These are phyloP conservation scores for Phanerochaete carnosa DNA, from an alignment of 768 basidiomycete species.

Conservation along the genomic window DNA sequence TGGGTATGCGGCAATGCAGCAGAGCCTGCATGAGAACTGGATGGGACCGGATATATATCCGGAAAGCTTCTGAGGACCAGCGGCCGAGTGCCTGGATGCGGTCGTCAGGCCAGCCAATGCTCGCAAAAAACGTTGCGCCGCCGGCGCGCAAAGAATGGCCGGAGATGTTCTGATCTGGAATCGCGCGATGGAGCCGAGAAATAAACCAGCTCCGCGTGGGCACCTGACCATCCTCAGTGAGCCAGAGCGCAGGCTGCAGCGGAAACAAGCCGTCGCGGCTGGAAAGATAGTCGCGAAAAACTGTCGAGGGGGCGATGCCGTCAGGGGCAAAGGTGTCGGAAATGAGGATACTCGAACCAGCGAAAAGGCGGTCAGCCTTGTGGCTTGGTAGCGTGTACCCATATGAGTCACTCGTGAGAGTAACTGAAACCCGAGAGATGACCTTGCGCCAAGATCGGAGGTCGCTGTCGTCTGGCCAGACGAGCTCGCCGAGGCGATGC, in stretches of 20 bases:
- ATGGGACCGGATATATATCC: conserved; percentile 38
- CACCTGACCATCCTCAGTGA: conserved; percentile 25
- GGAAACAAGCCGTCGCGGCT: conserved; percentile 25
- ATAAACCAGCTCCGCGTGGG: conserved; percentile 37
- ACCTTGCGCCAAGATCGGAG: conserved; percentile 19
- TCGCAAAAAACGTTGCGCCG: conserved; percentile 38
- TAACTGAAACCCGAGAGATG: conserved; percentile 12
- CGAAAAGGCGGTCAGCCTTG: conserved; percentile 33
- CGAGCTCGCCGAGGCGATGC: conserved; percentile 28
- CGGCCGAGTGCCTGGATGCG: conserved; percentile 36
- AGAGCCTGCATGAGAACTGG: conserved; percentile 34
- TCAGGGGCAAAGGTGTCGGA: neutral
- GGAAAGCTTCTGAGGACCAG: conserved; percentile 36
- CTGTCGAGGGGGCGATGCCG: neutral
- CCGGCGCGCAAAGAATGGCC: conserved; percentile 41
- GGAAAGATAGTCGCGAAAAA: conserved; percentile 22
- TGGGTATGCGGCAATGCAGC: no score
- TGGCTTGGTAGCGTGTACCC: conserved; percentile 32
- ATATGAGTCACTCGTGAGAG: neutral
- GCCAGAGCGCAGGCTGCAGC: conserved; percentile 31
- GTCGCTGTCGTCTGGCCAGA: conserved; percentile 13
- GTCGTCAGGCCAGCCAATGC: conserved; percentile 23
- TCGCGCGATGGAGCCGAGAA: conserved; percentile 17
- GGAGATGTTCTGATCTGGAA: conserved; percentile 19
- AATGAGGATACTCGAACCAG: conserved; percentile 15